Evolutionary conservation across 768 basidiomycete genomes (phyloP), one percentile per base, ranked within the genome.

Genomic region (Tylopilus cervinicoccineus): DNA sequence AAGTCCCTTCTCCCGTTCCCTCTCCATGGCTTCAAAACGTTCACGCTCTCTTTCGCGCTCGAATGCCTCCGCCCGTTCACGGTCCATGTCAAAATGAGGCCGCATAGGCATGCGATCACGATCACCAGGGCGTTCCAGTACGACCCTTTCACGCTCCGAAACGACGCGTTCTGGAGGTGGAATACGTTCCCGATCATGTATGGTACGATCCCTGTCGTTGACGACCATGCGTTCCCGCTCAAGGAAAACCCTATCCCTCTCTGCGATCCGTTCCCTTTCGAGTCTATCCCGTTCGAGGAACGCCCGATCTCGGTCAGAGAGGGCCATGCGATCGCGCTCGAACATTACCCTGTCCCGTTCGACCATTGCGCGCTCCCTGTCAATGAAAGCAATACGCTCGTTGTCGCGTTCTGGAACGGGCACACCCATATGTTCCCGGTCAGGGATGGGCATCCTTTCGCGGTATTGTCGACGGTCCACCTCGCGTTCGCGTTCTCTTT

Each of bases 31-130:
- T 42, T 66, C 63, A 20, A 59, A 49, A 17, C 58, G 54, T 36
- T 68, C 71, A 13, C 59, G 57, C 17, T 71, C 68, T 31, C 70
- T 50, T 34, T 68, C 70, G 12, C 68, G 59, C 13, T 73, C 70
- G 22, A 64, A 62, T 20, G 55, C 58, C 7, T 60, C 62, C 34
- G 50, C 54, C 8, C 59, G 63, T 36, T 65, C 64, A 10, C 59
- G 64, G 43, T 63, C 64, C 34, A 56, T 27, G 14, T 63, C 61
- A 20, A 48, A 55, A 6, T 60, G 51, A 8, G 53, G 46, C 32
- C 59, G 64, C 54, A 63, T 48, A 13, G 55, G 36, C 3, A 50
- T 34, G 23, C 56, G 63, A 12, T 64, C 63, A 16, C 61, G 63
- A 46, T 70, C 65, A 22, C 54, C 38, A 7, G 55, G 43, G 22